These are phyloP conservation scores for Suillus decipiens DNA, from an alignment of 768 basidiomycete genomes.

Conservation along the genomic window DNA sequence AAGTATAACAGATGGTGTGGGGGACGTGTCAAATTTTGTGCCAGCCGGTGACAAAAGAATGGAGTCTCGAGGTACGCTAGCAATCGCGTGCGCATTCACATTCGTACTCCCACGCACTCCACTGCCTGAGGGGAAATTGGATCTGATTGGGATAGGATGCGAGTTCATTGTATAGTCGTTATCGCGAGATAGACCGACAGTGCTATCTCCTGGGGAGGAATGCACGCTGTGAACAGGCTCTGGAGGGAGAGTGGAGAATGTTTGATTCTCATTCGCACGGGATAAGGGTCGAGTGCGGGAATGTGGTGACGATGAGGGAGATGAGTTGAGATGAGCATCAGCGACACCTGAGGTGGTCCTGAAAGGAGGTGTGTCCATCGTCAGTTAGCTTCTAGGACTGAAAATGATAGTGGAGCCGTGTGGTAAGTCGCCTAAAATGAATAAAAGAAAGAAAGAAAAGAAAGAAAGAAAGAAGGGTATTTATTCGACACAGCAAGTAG, in stretches of 20 bases:
- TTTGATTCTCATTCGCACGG: neutral
- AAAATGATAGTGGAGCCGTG: neutral
- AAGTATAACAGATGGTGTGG: constrained; percentile 5
- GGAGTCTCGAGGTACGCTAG: neutral
- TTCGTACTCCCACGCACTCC: neutral
- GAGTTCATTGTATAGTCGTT: neutral
- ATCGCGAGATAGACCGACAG: neutral
- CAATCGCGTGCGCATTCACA: neutral
- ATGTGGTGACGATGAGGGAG: neutral
- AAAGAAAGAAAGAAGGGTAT: neutral
- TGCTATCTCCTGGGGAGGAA: neutral
- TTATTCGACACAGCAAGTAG: neutral
- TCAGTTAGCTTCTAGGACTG: neutral
- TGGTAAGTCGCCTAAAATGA: neutral
- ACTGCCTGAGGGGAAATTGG: too few species aligned
- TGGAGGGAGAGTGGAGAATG: neutral
- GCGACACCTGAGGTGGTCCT: neutral
- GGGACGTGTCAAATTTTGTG: neutral
- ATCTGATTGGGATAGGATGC: neutral
- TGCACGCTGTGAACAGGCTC: neutral
- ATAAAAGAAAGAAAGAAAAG: neutral
- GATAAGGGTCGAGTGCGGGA: neutral
- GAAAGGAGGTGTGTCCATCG: neutral
- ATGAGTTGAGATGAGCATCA: neutral
- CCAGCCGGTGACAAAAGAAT: neutral